Evolutionary conservation across 495 filamentous ascomycete genomes (phyloP), one percentile per base, ranked within the genome.

Genomic region (Mytilinidion resinicola): DNA sequence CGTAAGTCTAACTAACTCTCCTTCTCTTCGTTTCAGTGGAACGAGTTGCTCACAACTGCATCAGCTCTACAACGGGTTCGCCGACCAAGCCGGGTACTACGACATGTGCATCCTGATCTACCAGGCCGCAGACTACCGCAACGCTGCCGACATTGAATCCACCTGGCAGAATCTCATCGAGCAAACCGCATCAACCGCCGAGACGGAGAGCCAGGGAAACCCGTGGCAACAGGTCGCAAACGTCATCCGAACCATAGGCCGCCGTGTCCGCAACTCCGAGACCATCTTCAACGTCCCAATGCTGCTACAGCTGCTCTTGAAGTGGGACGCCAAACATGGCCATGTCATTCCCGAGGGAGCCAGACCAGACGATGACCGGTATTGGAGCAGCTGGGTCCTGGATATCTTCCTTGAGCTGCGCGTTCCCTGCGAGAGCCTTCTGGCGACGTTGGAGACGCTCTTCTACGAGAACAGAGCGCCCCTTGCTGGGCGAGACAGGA

Each of bases 71-170:
- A 96, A 99, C 69, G 72, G 79, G 52, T 97, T 88, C 67, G 87
- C 89, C 56, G 91, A 97, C 65, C 84, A 87, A 63, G 92, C 86
- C 7, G 81, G 80, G 53, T 99, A 96, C 76, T 88, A 87, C 73
- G 93, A 97, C 68, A 83, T 99, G 55, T 95, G 86, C 70, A 83
- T 99, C 20, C 78, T 88, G 51, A 95, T 97, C 64, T 97, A 88
- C 74, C 85, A 89, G 72, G 77, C 84, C 0, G 91, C 91, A 34
- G 88, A 96, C 71, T 86, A 91, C 75, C 87, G 91, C 62, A 92
- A 91, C 66, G 77, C 84, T 9, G 82, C 85, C 50, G 85, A 91
- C 70, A 90, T 99, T 69, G 76, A 76, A 53, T 74, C 84, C 51
- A 92, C 89, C 21, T 99, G 93, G 93, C 79, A 85, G 64, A 83